Conservation (phyloP, 495 filamentous ascomycete species). For the Tuber umbilicatum region DNA sequence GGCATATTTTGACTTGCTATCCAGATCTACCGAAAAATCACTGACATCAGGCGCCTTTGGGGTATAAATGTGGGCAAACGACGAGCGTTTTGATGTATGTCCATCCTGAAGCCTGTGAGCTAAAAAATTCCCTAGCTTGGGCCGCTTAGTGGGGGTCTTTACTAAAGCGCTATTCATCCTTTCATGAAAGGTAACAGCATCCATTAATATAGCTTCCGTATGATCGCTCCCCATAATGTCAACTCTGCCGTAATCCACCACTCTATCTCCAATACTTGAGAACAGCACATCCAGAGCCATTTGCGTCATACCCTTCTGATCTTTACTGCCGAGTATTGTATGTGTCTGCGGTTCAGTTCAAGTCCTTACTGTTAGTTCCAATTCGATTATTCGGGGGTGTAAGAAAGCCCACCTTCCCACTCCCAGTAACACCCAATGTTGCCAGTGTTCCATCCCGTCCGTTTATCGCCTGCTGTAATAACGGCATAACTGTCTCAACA, state of each 20-base stretch:
- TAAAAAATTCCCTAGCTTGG: neutral
- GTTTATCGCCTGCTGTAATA: conserved; percentile 66
- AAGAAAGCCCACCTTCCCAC: conserved; percentile 68
- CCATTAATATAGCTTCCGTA: conserved; percentile 75
- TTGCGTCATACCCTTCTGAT: conserved; percentile 82
- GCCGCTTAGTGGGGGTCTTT: neutral
- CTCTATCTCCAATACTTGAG: conserved; percentile 61
- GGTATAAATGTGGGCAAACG: conserved; percentile 30
- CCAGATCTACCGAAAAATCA: conserved; percentile 59
- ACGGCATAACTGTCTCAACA: conserved; percentile 66
- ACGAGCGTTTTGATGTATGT: conserved; percentile 42
- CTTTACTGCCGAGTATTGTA: conserved; percentile 86
- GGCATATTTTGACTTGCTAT: conserved; percentile 72
- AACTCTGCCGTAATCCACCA: conserved; percentile 49
- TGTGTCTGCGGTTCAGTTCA: conserved; percentile 60
- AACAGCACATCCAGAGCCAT: conserved; percentile 86
- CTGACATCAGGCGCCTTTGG: conserved; percentile 65
- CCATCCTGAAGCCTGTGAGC: conserved; percentile 9
- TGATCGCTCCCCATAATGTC: conserved; percentile 58
- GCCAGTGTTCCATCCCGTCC: conserved; percentile 85
- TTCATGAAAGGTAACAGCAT: conserved; percentile 72
- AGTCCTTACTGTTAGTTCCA: conserved; percentile 4
- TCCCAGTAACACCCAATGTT: conserved; percentile 89
- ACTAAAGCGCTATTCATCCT: conserved; percentile 33
- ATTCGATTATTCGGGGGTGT: neutral